Evolutionary conservation across 2,329 filamentous ascomycete genomes (phyloP), one percentile per base, ranked within the genome.

Genomic region (Botrytis aclada): DNA sequence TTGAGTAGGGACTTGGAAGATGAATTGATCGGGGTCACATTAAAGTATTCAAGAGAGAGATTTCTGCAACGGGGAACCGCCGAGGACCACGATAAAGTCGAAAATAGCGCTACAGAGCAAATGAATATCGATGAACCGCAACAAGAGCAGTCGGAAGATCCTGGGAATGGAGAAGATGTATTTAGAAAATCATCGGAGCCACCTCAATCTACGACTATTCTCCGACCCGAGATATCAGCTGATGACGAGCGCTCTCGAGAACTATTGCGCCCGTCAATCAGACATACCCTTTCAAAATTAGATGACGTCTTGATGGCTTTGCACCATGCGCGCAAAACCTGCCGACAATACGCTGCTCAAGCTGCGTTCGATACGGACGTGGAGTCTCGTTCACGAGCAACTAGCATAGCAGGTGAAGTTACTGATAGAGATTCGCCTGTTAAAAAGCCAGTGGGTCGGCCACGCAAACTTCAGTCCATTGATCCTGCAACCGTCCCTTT

Each of bases 281-380:
- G 90, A n/a, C 90, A 93, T 76, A 87, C 95, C 25, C 84, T 97
- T 14, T 82, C 85, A 1, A 88, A 89, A 51, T 80, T 97, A 1
- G 93, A 98, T 77, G 81, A 84, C 8, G 85, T 95, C 0, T 86
- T 97, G 9, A 84, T 86, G 43, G 88, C 90, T 5, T 84, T 98
- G 22, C 93, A 95, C 79, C 88, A 90, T 73, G 86, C 88, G 1
- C 87, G 91, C 54, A 83, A 88, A 61, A 86, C 89, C 4, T 87
- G 86, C 69, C 75, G 77, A 45, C 80, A 80, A 72, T 80, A 78
- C 51, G 75, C 78, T 47, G 77, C 77, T n/a, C 74, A 79, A 60
- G 79, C 80, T 22, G 80, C 82, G 32, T 78, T 77, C 8, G 80
- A 81, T 32, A 74, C 77, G 29, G 81, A 81, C n/a, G 67, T 73